Conservation (phyloP, 2,329 filamentous ascomycete genomes). For the Penicillium freii region DNA sequence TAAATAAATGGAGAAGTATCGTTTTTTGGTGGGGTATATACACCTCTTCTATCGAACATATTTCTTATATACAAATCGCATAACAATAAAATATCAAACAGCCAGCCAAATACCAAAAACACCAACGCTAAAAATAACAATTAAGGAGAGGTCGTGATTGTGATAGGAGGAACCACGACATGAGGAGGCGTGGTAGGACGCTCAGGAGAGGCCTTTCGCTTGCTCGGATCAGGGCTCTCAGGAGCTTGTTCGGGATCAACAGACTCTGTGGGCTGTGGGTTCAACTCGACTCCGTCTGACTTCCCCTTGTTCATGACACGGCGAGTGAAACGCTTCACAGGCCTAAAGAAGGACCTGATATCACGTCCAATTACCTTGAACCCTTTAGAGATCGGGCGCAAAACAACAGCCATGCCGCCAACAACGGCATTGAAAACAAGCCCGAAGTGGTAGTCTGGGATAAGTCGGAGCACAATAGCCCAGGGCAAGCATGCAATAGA, state of each 20-base stretch:
- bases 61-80: slow-evolving; percentile 1
- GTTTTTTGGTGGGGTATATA: background rate
- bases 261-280: background rate
- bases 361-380: slow-evolving; percentile 29
- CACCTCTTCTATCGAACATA: background rate
- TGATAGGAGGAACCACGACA: slow-evolving; percentile 38
- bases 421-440: slow-evolving; percentile 51
- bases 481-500: slow-evolving; percentile 82
- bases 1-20: background rate
- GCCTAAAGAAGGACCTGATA: slow-evolving; percentile 23
- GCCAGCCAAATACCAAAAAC: background rate
- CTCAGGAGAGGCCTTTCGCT: slow-evolving; percentile 14
- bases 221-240: background rate
- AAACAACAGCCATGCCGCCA: slow-evolving; percentile 52
- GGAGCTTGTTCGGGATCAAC: slow-evolving; percentile 16
- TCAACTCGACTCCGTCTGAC: background rate
- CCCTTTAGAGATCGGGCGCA: slow-evolving; percentile 42
- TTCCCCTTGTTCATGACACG: slow-evolving; percentile 16
- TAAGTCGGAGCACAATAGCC: slow-evolving; percentile 73
- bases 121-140: slow-evolving; percentile 7
- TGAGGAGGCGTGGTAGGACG: slow-evolving; percentile 24
- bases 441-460: slow-evolving; percentile 66
- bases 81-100: background rate
- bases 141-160: slow-evolving; percentile 37
- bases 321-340: slow-evolving; percentile 26